phyloP scores from a whole-genome alignment of 768 basidiomycete species.

The Boletus rufocinnamomeus region DNA sequence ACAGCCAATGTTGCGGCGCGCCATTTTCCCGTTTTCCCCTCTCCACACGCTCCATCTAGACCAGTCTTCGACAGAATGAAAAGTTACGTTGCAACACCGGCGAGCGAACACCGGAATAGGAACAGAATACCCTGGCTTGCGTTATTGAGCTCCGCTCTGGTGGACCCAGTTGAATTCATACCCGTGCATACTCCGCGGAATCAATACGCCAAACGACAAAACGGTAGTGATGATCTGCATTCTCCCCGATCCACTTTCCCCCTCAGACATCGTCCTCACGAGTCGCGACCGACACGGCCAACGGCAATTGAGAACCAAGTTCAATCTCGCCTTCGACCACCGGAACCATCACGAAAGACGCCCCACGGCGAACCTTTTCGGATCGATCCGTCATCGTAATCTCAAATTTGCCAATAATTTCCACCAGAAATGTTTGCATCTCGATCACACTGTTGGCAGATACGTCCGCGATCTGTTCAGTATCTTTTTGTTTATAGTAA shows the following conservation, averaged over 20 bases:
- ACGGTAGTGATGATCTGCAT: background rate
- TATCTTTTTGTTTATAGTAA: background rate
- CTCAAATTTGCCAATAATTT: constrained; percentile 55
- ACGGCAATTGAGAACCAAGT: constrained; percentile 36
- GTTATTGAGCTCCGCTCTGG: background rate
- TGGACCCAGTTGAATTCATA: background rate
- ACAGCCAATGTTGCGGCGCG: background rate
- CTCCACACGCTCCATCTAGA: background rate
- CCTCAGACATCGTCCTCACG: background rate
- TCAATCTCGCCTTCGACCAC: constrained; percentile 30
- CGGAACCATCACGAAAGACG: constrained; percentile 37
- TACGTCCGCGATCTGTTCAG: background rate
- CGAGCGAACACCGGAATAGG: background rate
- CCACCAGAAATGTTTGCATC: constrained; percentile 60
- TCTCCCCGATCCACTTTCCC: background rate
- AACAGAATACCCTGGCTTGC: background rate
- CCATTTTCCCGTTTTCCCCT: background rate
- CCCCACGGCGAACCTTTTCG: constrained; percentile 31
- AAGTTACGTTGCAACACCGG: background rate
- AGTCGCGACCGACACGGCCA: constrained; percentile 27
- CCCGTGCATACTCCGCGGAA: background rate
- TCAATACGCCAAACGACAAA: background rate
- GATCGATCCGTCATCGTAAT: constrained; percentile 39
- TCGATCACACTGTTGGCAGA: constrained; percentile 41
- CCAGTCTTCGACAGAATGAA: constrained; percentile 1